Base-by-base conservation (phyloP, 2,329 filamentous ascomycete species). In the Lithohypha guttulata region DNA sequence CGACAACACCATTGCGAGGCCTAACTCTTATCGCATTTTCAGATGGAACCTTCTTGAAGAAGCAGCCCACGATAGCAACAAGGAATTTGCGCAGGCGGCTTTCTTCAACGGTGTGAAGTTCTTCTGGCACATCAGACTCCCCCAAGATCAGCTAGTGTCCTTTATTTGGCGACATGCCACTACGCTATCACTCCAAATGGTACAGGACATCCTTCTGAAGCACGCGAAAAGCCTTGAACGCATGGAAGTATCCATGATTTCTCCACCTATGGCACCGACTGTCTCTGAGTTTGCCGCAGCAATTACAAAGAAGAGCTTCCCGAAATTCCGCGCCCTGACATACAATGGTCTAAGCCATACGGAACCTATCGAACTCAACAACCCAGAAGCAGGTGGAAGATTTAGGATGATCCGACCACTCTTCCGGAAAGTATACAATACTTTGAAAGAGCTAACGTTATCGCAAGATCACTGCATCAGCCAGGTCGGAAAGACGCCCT, bases 401-500 rank as follows among this genome's bases (percentile, higher is more conserved):
- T 37, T 37, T n/a, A 22, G 34, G 3, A 37, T 37, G 34, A 14
- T 37, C 13, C 17, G 34, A 29, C 22, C 34, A 13, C 28, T 37
- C n/a, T 37, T 37, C 25, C n/a, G 22, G 6, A 28, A 29, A 15
- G 13, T 21, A 20, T 19, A 28, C 23, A n/a, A 9, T 8, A 26
- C 15, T 10, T 4, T 37, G 7, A 15, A 37, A 6, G 22, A 37
- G 13, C 18, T 37, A 25, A 11, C 20, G 11, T 20, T 37, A 9
- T 37, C 23, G 4, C 34, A 37, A 37, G 34, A 37, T 19, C 34
- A 37, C 20, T 37, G 34, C 14, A 19, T 37, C 14, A 37, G 34
- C 23, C 34, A 37, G 15, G 21, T 37, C 10, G 34, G 34, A 4
- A 37, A 28, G 25, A 37, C 34, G 4, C 34, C 34, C 5, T 11